phyloP scores from a whole-genome alignment of 768 basidiomycete species.

The Pholiota molesta region DNA sequence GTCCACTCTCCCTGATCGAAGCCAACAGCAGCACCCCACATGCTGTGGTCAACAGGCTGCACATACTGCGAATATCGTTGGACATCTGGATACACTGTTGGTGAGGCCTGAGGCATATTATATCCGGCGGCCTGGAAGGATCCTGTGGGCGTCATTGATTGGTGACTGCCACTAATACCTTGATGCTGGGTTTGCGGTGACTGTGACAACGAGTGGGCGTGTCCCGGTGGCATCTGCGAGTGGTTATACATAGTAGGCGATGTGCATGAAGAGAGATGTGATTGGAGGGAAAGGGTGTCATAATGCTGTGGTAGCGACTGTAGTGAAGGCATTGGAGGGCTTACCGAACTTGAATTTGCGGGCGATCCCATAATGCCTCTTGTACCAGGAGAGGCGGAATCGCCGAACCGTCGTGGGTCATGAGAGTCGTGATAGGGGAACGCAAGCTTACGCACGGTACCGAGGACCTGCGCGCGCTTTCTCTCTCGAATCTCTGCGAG shows the following conservation, averaged over 20 bases:
- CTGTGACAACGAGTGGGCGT: constrained; percentile 21
- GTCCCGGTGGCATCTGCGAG: constrained; percentile 20
- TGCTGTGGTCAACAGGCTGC: constrained; percentile 62
- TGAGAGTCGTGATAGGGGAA: constrained; percentile 81
- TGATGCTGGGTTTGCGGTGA: constrained; percentile 32
- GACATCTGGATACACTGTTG: constrained; percentile 40
- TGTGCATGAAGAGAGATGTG: constrained; percentile 25
- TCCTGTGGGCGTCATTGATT: constrained; percentile 21
- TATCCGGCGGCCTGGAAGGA: constrained; percentile 20
- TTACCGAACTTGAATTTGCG: constrained; percentile 59
- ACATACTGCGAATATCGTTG: constrained; percentile 47
- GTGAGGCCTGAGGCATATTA: constrained; percentile 15
- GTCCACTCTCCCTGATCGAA: constrained; percentile 81
- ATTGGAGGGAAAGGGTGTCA: constrained; percentile 27
- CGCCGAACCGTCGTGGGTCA: constrained; percentile 50
- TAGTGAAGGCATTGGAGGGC: constrained; percentile 49
- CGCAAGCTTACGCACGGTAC: constrained; percentile 73
- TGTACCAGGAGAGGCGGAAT: constrained; percentile 44
- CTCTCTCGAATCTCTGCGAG: constrained; percentile 55
- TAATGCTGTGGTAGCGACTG: constrained; percentile 39
- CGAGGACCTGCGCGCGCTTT: constrained; percentile 61
- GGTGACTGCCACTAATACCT: constrained; percentile 22
- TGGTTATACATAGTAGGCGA: constrained; percentile 24
- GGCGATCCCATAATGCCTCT: constrained; percentile 55
- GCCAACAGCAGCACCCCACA: constrained; percentile 78